Evolutionary conservation across 305 asterid genomes (phyloP).

Genomic region (Fraxinus paxiana): DNA sequence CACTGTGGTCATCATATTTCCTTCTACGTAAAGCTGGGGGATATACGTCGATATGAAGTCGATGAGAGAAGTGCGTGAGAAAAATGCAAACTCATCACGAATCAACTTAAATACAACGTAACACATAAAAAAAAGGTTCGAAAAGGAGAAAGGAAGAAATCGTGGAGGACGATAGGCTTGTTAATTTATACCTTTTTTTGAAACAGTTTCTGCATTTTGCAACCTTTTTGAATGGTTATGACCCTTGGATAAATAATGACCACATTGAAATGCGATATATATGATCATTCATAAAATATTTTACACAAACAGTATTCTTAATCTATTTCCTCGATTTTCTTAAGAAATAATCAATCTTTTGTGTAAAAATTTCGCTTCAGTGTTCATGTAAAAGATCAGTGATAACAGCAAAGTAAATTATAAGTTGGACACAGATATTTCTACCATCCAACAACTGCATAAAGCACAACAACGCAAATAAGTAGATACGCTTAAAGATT

Average conservation of each 20-base stretch:
- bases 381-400: background rate
- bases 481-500: background rate
- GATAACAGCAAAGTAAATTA: background rate
- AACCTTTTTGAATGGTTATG: background rate
- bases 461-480: constrained; percentile 8
- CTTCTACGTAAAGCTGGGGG: background rate
- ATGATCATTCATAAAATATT: no score
- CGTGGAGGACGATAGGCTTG: background rate
- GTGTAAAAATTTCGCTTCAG: background rate
- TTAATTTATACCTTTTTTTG: background rate
- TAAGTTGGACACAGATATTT: constrained; percentile 35
- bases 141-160: background rate
- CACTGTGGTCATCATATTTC: background rate
- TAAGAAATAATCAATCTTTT: background rate
- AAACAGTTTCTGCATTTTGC: background rate
- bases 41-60: background rate
- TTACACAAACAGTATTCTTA: background rate
- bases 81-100: background rate
- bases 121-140: background rate
- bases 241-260: background rate
- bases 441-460: constrained; percentile 62
- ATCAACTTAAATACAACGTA: background rate
- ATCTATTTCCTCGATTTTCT: background rate
- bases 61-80: background rate
- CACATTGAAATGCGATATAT: background rate